Base-by-base conservation (phyloP, 1,284 basidiomycete species). In the Naganishia sp. region DNA sequence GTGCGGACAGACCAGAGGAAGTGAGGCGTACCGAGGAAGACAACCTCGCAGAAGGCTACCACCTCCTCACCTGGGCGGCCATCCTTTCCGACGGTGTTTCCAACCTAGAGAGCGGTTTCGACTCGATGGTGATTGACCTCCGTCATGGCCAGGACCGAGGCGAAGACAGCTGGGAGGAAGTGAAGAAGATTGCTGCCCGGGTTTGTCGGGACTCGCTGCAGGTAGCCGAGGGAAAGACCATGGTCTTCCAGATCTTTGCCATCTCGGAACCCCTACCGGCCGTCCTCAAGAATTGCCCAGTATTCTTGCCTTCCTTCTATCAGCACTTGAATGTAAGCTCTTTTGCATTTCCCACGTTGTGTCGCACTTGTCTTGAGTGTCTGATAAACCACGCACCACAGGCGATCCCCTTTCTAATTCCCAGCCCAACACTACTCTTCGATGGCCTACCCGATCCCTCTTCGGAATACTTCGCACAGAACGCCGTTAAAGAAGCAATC, bases 351-450 rank as follows among this genome's bases (percentile, higher is more conserved):
- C 23, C 39, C 13, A n/a, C 3, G 18, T 6, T 47, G 53, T 6
- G n/a, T 31, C 18, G 25, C 7, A 35, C 41, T 42, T n/a, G 23
- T 18, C 32, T 45, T 35, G 21, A 28, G 6, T 61, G 15, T 21
- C 31, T 45, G 15, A 39, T 39, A 13, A 25, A 28, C 7, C 28
- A 23, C 31, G 10, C 32, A 18, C 42, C 28, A 2, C 53, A 66
- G 54, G 60, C 56, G 28, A 67, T 68, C 63, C 76, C 76, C 1
- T 75, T 77, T 67, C 43, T 75, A 46, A 72, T 74, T 61, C 72
- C 67, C 5, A 75, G 74, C 3, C 72, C 75, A 9, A 75, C 73
- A 0, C 67, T 72, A 50, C 72, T 77, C 50, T 76, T 76, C 68
- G 74, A 72, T 23, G 71, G 72, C 46, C 70, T 76, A 2, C 74